These are phyloP conservation scores for Melampsora medusae DNA, from an alignment of 1,284 basidiomycete genomes.

Conservation along the genomic window DNA sequence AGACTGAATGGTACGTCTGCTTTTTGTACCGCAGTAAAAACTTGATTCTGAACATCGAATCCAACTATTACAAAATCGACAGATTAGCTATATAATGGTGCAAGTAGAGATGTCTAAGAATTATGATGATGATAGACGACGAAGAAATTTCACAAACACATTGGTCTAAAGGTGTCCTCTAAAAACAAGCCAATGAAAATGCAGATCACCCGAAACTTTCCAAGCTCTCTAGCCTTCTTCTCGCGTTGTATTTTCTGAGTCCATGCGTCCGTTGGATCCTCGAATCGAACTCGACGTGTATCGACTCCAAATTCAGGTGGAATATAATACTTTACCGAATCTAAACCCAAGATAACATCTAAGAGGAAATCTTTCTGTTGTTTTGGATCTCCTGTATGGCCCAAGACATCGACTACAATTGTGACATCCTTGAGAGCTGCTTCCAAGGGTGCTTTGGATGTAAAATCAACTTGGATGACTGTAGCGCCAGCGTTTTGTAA, in stretches of 20 bases:
- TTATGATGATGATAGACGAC: no score
- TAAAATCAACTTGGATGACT: not conserved
- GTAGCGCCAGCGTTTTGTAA: not conserved
- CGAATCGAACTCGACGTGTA: not conserved
- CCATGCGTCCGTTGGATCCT: not conserved
- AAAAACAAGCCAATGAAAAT: not conserved
- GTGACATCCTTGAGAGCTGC: not conserved
- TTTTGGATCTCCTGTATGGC: not conserved
- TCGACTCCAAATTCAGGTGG: slow-evolving; percentile 2
- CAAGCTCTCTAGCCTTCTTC: not conserved
- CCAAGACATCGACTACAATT: not conserved
- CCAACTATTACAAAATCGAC: not conserved
- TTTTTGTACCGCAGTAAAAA: not conserved
- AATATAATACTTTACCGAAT: not conserved
- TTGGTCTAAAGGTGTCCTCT: not conserved
- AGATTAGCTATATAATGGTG: not conserved
- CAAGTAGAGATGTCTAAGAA: no score
- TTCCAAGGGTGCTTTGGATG: not conserved
- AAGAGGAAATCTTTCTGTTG: not conserved
- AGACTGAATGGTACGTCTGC: not conserved
- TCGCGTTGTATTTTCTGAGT: not conserved
- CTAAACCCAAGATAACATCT: not conserved
- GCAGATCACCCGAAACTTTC: not conserved
- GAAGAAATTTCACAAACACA: not conserved
- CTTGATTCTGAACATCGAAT: slow-evolving; percentile 2